Evolutionary conservation across 2,329 filamentous ascomycete genomes (phyloP).

Genomic region (Byssothecium circinans): DNA sequence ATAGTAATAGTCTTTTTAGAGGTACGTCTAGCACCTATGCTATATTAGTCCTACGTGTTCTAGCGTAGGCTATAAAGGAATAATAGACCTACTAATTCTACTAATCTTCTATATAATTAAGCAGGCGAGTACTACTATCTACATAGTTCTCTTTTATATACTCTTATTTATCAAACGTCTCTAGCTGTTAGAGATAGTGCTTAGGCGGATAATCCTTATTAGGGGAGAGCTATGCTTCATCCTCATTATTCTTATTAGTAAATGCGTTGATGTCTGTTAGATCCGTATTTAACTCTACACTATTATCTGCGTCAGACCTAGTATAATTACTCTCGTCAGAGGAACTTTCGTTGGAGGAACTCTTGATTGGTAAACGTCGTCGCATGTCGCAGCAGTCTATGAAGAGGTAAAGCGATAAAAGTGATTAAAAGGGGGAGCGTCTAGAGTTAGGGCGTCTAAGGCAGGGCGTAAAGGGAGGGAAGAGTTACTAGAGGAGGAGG

Average conservation of each 20-base stretch:
- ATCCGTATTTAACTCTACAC: constrained; percentile 16
- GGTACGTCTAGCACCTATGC: constrained; percentile 17
- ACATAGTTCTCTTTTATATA: constrained; percentile 21
- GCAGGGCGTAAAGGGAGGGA: constrained; percentile 3
- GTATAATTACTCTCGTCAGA: constrained; percentile 13
- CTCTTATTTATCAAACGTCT: constrained; percentile 17
- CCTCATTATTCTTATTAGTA: constrained; percentile 2
- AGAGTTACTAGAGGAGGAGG: constrained; percentile 1
- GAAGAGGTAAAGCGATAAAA: not conserved
- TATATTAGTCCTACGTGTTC: constrained; percentile 11
- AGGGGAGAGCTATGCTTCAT: constrained; percentile 9
- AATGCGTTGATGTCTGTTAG: constrained; percentile 9
- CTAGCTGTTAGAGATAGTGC: constrained; percentile 19
- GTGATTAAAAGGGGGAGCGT: not conserved
- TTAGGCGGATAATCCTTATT: constrained; percentile 16
- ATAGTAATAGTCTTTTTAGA: constrained; percentile 8
- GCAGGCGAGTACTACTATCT: constrained; percentile 17
- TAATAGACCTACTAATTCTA: constrained; percentile 19
- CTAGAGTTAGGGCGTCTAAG: not conserved
- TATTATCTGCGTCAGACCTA: constrained; percentile 7
- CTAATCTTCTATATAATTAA: constrained; percentile 21
- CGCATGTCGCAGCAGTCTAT: constrained; percentile 6
- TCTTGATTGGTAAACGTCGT: constrained; percentile 11
- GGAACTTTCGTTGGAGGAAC: constrained; percentile 4
- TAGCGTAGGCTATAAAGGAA: constrained; percentile 4